Evolutionary conservation across 495 filamentous ascomycete species (phyloP).

Genomic region (Pyrenopolyporus hunteri): DNA sequence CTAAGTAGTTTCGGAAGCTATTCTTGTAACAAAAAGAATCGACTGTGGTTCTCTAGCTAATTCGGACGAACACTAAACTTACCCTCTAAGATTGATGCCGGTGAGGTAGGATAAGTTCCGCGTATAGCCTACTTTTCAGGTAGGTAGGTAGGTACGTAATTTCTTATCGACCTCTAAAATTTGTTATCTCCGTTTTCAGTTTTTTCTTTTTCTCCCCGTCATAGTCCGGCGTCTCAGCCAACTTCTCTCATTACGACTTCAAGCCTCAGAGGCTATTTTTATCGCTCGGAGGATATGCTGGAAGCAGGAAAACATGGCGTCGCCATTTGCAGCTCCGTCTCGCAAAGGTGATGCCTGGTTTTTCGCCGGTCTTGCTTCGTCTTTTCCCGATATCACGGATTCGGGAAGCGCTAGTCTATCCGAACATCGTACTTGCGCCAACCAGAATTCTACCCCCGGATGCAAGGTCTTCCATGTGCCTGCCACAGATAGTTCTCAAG

Average conservation of each 20-base stretch:
- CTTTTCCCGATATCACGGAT: conserved; percentile 55
- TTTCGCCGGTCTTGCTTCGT: conserved; percentile 54
- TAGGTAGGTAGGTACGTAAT: neutral
- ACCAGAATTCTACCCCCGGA: conserved; percentile 42
- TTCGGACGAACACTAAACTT: too few relatives aligned
- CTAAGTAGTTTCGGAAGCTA: too few relatives aligned
- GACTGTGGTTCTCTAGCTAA: too few relatives aligned
- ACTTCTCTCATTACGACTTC: neutral
- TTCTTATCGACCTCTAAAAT: conserved; percentile 21
- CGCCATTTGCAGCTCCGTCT: conserved; percentile 39
- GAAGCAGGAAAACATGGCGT: conserved; percentile 11
- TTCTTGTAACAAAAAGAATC: too few relatives aligned
- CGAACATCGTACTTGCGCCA: conserved; percentile 36
- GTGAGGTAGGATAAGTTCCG: too few relatives aligned
- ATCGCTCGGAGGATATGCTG: neutral
- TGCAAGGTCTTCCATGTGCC: conserved; percentile 65
- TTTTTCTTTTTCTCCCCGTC: conserved; percentile 4
- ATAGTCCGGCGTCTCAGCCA: too few relatives aligned
- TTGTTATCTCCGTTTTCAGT: conserved; percentile 6
- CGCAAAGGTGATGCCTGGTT: conserved; percentile 50
- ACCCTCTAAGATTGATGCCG: too few relatives aligned
- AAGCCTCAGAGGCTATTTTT: neutral
- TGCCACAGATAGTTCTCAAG: conserved; percentile 46
- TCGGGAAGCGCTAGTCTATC: conserved; percentile 45
- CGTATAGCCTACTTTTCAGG: neutral